These are phyloP conservation scores for Linnemannia zychae DNA, from an alignment of 192 early-diverging fungal species.

Conservation along the genomic window DNA sequence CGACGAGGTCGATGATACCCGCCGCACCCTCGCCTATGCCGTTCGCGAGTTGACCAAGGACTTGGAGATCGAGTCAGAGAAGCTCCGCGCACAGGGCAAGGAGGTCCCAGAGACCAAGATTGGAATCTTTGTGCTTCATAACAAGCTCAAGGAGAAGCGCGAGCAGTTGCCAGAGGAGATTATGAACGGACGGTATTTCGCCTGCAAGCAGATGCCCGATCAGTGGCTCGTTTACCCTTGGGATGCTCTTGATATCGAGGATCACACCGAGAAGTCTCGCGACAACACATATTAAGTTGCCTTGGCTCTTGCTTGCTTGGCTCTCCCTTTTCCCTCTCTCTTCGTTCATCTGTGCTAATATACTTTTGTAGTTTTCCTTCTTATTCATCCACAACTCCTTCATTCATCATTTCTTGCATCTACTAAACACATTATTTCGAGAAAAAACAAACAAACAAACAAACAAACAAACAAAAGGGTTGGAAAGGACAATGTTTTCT, in stretches of 20 bases:
- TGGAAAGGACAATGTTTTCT: too few relatives aligned
- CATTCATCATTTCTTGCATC: background rate
- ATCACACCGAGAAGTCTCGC: conserved; percentile 68
- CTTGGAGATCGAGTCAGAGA: conserved; percentile 65
- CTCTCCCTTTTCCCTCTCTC: background rate
- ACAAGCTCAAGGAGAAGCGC: conserved; percentile 82
- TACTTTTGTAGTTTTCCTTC: background rate
- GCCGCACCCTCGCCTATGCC: conserved; percentile 79
- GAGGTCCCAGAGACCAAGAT: conserved; percentile 69
- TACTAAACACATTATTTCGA: background rate
- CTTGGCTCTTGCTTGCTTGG: background rate
- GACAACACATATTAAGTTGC: conserved; percentile 40
- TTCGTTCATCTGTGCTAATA: background rate
- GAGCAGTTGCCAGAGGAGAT: conserved; percentile 72
- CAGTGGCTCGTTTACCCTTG: conserved; percentile 83
- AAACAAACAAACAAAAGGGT: too few relatives aligned
- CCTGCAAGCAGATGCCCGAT: conserved; percentile 81
- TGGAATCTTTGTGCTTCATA: conserved; percentile 83
- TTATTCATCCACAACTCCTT: background rate
- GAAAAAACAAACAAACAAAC: too few relatives aligned
- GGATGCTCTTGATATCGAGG: conserved; percentile 80
- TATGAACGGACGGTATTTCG: conserved; percentile 70
- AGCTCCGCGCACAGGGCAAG: conserved; percentile 41
- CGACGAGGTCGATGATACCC: conserved; percentile 85
- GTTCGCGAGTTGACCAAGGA: conserved; percentile 80